Evolutionary conservation across 176 grass and related monocot genomes (phyloP), one percentile per base, ranked within the genome.

Genomic region (Triticum timopheevii): DNA sequence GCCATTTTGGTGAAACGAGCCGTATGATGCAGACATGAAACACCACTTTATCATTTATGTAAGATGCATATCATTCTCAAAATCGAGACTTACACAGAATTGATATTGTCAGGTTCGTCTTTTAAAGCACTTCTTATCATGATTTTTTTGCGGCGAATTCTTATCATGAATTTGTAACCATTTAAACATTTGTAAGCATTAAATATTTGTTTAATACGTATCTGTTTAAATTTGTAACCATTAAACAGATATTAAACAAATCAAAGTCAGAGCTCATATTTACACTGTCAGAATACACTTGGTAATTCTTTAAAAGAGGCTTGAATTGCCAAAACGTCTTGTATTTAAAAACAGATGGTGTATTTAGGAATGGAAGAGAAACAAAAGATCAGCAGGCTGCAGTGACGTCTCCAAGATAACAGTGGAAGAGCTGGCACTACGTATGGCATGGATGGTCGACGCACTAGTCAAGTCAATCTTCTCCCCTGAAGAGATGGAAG

Each of bases 391-490:
- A 19, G n/a, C 4, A 74, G 56, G 3, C 20, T 3, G 56, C 56
- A 50, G 15, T 52, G 73, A 77, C 47, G 74, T 77, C 47, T 56
- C 25, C 19, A 22, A 20, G 74, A 56, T 77, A 77, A 56, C 74
- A 56, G 47, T 0, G 47, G 27, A 33, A 56, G 45, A 56, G 47
- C 47, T 77, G 17, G 47, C 74, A 77, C 4, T 56, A 77, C 74
- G 27, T 77, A 76, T 76, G 17, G 56, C 50, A 54, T 54, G 24
- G 24, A 30, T 20, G 73, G 73, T 56, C 27, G 47, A 33, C 74
- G 30, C 50, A 11, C 28, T 52, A 77, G 74, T 77, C 74, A 77
- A 56, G 27, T 77, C 74, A 33, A 56, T 56, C 25, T 56, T 77
- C 27, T 77, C n/a, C 25, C 56, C 56, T 7, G 56, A 59, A 59